These are phyloP conservation scores for Heliamphora pulchella DNA, from an alignment of 179 eudicot species.

Conservation along the genomic window DNA sequence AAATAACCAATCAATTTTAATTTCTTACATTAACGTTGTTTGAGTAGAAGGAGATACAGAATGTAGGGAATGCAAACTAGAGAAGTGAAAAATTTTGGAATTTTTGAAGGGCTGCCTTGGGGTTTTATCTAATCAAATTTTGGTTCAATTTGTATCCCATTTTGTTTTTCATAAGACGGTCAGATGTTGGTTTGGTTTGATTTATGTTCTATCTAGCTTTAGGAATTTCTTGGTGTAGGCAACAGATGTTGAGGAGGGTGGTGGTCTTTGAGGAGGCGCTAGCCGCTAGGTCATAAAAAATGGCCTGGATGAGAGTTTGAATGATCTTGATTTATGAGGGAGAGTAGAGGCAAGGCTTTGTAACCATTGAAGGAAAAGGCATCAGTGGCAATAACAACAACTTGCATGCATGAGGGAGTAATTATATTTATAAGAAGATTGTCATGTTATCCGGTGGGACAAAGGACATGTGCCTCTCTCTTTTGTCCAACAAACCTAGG, in stretches of 20 bases:
- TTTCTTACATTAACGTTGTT: background rate
- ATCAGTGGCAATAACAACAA: background rate
- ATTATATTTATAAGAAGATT: background rate
- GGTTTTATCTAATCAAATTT: background rate
- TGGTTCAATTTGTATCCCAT: background rate
- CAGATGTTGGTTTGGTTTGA: background rate
- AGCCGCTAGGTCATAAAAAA: too few species aligned
- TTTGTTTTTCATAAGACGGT: background rate
- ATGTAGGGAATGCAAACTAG: background rate
- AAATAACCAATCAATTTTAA: too few species aligned
- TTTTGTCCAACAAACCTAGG: too few species aligned
- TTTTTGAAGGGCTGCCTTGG: background rate
- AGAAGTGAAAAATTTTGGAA: too few species aligned
- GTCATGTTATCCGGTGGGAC: too few species aligned
- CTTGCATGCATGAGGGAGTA: background rate
- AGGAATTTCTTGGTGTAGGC: background rate
- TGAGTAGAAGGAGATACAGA: background rate
- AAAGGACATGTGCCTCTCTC: too few species aligned
- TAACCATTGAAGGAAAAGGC: too few species aligned
- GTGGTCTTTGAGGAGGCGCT: background rate
- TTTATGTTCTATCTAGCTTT: too few species aligned
- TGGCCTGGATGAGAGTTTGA: too few species aligned
- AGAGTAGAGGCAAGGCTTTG: background rate
- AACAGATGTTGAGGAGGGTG: background rate
- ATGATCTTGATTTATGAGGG: too few species aligned